Percentiles rank a stretch among this genome's conserved stretches.
Evolutionary conservation across 352 stramenopile species (phyloP).

Genomic region (Thalassiosira oceanica): DNA sequence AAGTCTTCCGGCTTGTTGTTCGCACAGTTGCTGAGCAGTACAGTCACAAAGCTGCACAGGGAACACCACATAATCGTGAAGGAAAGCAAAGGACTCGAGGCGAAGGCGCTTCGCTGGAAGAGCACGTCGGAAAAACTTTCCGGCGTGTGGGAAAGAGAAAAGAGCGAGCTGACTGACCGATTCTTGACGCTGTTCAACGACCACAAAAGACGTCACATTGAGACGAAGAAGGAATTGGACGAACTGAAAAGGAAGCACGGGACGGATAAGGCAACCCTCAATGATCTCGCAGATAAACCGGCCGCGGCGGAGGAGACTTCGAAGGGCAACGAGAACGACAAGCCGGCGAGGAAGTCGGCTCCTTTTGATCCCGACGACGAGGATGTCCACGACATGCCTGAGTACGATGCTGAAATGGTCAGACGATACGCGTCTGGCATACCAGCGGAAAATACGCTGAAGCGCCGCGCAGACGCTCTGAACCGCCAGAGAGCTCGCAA

Average conservation of each 20-base stretch:
- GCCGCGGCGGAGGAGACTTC: no score
- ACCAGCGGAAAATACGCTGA: no score
- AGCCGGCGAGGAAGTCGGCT: no score
- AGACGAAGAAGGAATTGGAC: conserved; percentile 28
- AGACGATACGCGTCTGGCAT: conserved; percentile 19
- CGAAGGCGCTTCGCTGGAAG: conserved; percentile 27
- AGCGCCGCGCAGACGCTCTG: no score
- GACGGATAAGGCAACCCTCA: not conserved
- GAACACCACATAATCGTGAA: conserved; percentile 15
- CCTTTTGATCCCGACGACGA: conserved; percentile 16
- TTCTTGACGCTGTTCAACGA: conserved; percentile 41
- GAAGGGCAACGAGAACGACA: no score
- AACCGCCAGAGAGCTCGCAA: no score
- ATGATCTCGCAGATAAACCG: no score
- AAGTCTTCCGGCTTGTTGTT: conserved; percentile 16
- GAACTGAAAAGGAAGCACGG: conserved; percentile 15
- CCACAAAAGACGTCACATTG: conserved; percentile 31
- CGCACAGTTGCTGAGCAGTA: conserved; percentile 19
- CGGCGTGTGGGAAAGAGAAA: conserved; percentile 24
- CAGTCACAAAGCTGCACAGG: conserved; percentile 28
- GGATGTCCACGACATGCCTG: conserved; percentile 30
- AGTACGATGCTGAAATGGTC: conserved; percentile 21
- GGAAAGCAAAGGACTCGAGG: conserved; percentile 15
- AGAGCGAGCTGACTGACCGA: conserved; percentile 34
- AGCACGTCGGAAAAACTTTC: conserved; percentile 19